These are phyloP conservation scores for Cyberlindnera veronae DNA, from an alignment of 805 yeast genomes.

Conservation along the genomic window DNA sequence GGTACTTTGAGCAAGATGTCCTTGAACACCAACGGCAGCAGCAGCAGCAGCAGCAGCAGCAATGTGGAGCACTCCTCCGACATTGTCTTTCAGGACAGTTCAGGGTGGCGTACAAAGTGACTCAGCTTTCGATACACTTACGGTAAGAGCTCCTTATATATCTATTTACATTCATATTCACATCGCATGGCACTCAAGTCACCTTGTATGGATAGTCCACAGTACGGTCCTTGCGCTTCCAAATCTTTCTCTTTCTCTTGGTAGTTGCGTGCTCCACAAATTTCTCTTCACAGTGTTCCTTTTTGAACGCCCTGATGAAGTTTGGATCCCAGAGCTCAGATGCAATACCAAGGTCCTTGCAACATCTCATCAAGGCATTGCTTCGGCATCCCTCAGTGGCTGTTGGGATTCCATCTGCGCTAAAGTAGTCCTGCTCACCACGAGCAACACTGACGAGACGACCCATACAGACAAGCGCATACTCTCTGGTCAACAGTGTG, in stretches of 20 bases:
- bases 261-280: conserved; percentile 82
- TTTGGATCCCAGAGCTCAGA: conserved; percentile 97
- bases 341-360: conserved; percentile 95
- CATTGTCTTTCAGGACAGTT: too few relatives aligned
- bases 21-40: too few relatives aligned
- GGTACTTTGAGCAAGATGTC: too few relatives aligned
- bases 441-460: conserved; percentile 87
- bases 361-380: conserved; percentile 95
- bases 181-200: too few relatives aligned
- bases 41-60: too few relatives aligned
- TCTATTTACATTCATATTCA: neutral
- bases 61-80: too few relatives aligned
- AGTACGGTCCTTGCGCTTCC: conserved; percentile 83
- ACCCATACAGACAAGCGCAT: conserved; percentile 83
- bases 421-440: conserved; percentile 93
- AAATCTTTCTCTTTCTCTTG: conserved; percentile 82
- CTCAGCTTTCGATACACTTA: too few relatives aligned
- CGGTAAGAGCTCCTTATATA: too few relatives aligned
- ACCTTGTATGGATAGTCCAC: conserved; percentile 83
- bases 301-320: conserved; percentile 70
- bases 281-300: conserved; percentile 67
- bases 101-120: too few relatives aligned
- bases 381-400: conserved; percentile 97
- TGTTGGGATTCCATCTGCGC: conserved; percentile 82
- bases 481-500: conserved; percentile 80